phyloP scores from a whole-genome alignment of 495 filamentous ascomycete species.

The Neurospora hispaniola region DNA sequence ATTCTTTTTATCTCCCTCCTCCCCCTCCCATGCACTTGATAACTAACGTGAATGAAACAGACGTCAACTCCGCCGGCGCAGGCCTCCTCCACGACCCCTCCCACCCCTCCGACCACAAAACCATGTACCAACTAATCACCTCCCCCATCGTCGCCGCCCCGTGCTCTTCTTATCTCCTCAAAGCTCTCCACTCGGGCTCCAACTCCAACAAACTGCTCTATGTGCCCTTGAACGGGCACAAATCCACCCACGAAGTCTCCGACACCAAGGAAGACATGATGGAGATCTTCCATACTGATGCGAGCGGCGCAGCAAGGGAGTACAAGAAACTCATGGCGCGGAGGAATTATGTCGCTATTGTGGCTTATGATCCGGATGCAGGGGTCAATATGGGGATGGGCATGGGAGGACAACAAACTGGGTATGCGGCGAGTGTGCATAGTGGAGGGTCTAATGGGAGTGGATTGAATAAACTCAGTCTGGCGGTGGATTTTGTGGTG shows the following conservation, averaged over 20 bases:
- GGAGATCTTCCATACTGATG: conserved; percentile 92
- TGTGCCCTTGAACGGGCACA: conserved; percentile 81
- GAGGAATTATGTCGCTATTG: conserved; percentile 88
- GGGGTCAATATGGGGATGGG: conserved; percentile 30
- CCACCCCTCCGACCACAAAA: conserved; percentile 89
- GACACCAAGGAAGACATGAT: conserved; percentile 99
- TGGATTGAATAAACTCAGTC: conserved; percentile 30
- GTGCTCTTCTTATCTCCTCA: conserved; percentile 71
- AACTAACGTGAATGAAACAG: conserved; percentile 17
- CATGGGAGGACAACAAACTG: conserved; percentile 15
- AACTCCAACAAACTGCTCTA: conserved; percentile 88
- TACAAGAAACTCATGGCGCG: conserved; percentile 83
- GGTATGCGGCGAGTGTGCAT: conserved; percentile 19
- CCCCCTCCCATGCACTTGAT: background rate
- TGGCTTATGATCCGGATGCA: conserved; percentile 81
- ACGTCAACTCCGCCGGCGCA: conserved; percentile 85
- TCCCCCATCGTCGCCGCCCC: conserved; percentile 86
- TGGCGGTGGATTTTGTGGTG: conserved; percentile 95
- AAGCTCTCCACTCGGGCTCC: conserved; percentile 87
- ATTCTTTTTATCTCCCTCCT: no score
- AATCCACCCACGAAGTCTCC: conserved; percentile 49
- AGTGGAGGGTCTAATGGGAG: conserved; percentile 11
- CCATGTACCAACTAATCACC: conserved; percentile 96
- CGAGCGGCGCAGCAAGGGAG: conserved; percentile 65
- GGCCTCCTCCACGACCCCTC: conserved; percentile 90